Percentiles rank a stretch among this genome's conserved stretches.
Evolutionary conservation across 2,329 filamentous ascomycete species (phyloP).

Genomic region (Sclerotinia nivalis): DNA sequence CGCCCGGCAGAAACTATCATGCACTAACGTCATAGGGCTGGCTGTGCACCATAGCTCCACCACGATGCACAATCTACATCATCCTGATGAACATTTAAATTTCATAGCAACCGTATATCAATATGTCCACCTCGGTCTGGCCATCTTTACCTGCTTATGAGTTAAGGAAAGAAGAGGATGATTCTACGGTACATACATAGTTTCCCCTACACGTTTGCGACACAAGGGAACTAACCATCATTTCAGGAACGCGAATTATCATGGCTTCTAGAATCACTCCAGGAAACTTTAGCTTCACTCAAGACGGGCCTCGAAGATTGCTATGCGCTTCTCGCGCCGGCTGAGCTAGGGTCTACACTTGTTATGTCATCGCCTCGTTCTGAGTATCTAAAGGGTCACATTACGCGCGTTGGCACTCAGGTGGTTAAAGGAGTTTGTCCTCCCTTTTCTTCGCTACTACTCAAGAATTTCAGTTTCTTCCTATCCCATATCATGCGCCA

Average conservation of each 20-base stretch:
- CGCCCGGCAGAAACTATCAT: constrained; percentile 16
- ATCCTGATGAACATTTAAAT: not conserved
- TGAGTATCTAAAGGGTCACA: constrained; percentile 87
- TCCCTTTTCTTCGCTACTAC: not conserved
- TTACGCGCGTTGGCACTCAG: constrained; percentile 86
- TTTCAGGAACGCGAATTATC: constrained; percentile 39
- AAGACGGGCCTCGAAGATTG: constrained; percentile 56
- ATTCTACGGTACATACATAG: constrained; percentile 34
- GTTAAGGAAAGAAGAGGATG: constrained; percentile 38
- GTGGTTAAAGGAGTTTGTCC: constrained; percentile 82
- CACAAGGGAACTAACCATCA: not conserved
- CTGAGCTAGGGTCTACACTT: constrained; percentile 83
- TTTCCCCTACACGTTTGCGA: not conserved
- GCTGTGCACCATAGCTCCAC: not conserved
- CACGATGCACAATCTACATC: not conserved
- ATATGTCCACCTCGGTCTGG: constrained; percentile 36
- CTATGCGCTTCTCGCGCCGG: constrained; percentile 79
- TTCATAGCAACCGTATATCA: constrained; percentile 11
- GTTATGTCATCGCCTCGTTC: constrained; percentile 84
- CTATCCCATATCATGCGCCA: not conserved
- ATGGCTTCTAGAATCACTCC: constrained; percentile 42
- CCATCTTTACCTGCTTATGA: constrained; percentile 35
- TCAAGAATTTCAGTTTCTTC: no score
- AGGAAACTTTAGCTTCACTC: constrained; percentile 39
- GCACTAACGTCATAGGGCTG: constrained; percentile 18